Percentiles rank a stretch among this genome's conserved stretches.
phyloP scores from a whole-genome alignment of 2,329 filamentous ascomycete genomes.

The Sclerotinia spermophila region DNA sequence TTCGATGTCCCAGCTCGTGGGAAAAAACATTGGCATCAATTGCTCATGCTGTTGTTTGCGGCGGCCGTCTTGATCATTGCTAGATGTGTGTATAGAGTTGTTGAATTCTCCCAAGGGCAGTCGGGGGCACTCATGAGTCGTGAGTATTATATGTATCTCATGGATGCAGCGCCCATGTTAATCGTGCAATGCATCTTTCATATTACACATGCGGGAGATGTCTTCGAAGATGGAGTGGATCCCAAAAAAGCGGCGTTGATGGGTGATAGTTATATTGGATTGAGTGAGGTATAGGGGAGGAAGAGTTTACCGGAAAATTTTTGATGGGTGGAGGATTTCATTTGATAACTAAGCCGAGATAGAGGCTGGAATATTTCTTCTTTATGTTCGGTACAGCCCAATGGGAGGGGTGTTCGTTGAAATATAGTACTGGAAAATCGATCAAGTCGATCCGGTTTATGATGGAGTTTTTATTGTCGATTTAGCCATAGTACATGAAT shows the following conservation, averaged over 20 bases:
- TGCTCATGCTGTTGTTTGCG: slow-evolving; percentile 42
- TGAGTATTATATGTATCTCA: slow-evolving; percentile 46
- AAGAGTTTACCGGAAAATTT: neutral
- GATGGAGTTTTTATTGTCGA: neutral
- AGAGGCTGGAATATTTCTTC: neutral
- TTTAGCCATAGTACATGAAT: neutral
- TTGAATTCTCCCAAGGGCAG: slow-evolving; percentile 46
- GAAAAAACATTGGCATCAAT: slow-evolving; percentile 34
- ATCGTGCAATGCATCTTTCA: slow-evolving; percentile 39
- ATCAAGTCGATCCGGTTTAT: too few relatives aligned
- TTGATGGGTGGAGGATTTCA: neutral
- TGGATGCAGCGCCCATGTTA: slow-evolving; percentile 46
- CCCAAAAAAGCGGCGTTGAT: neutral
- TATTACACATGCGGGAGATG: slow-evolving; percentile 38
- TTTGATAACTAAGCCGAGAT: neutral
- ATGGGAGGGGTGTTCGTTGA: neutral
- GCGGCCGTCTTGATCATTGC: slow-evolving; percentile 45
- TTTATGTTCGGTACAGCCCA: neutral
- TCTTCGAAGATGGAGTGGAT: slow-evolving; percentile 8
- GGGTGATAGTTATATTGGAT: neutral
- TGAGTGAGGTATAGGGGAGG: neutral
- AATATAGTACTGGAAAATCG: neutral
- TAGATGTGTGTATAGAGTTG: slow-evolving; percentile 46
- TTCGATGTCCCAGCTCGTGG: slow-evolving; percentile 1
- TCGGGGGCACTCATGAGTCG: slow-evolving; percentile 43